phyloP scores from a whole-genome alignment of 176 grass and related monocot genomes.

The Oryza brachyantha region DNA sequence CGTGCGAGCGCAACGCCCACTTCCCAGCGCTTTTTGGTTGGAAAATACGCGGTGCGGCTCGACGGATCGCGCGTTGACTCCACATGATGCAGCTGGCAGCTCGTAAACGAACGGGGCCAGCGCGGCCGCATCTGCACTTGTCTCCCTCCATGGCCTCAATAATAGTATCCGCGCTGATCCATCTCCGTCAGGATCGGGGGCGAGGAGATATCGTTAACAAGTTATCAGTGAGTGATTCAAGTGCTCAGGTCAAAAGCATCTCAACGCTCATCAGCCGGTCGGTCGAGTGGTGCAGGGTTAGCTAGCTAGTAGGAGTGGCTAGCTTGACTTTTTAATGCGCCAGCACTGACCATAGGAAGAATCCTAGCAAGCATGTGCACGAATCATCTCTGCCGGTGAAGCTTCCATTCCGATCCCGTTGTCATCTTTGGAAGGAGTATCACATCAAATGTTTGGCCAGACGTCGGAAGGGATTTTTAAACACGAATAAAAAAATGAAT shows the following conservation, averaged over 20 bases:
- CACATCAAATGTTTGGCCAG: too few species aligned
- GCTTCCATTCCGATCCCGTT: conserved; percentile 1
- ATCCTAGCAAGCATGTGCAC: background rate
- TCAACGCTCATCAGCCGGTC: background rate
- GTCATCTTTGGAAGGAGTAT: background rate
- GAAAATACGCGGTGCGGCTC: background rate
- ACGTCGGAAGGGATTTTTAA: too few species aligned
- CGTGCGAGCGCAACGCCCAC: too few species aligned
- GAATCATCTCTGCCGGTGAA: background rate
- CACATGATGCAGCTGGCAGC: background rate
- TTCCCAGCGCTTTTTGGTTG: background rate
- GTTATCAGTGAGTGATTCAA: background rate
- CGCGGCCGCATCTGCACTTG: conserved; percentile 13
- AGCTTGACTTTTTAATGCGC: conserved; percentile 28
- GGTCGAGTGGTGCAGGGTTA: background rate
- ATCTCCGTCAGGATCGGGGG: background rate
- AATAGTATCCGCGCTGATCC: conserved; percentile 6
- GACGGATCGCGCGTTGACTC: background rate
- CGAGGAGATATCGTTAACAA: conserved; percentile 20
- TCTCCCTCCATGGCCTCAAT: background rate
- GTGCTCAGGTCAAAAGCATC: conserved; percentile 35
- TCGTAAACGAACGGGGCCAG: background rate
- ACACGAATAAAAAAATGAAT: too few species aligned
- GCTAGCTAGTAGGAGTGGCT: background rate
- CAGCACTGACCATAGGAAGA: background rate